Evolutionary conservation across 352 stramenopile species (phyloP).

Genomic region (Pythium aphanidermatum): DNA sequence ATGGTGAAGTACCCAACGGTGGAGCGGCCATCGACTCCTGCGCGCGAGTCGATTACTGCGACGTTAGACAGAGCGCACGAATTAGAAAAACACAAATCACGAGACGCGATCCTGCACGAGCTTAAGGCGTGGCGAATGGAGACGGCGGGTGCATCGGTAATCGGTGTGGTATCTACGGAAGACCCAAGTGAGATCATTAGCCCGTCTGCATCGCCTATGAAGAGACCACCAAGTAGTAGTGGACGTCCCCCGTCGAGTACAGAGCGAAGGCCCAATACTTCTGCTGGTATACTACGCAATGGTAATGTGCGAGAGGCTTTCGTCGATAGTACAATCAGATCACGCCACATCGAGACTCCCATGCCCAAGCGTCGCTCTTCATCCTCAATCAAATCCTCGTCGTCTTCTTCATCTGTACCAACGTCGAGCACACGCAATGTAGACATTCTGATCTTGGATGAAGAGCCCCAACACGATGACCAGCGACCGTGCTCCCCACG

Average conservation of each 20-base stretch:
- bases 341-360: neutral
- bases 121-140: conserved; percentile 66
- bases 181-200: conserved; percentile 14
- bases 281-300: conserved; percentile 37
- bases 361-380: conserved; percentile 3
- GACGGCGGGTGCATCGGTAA: conserved; percentile 27
- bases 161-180: conserved; percentile 28
- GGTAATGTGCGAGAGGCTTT: conserved; percentile 49
- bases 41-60: conserved; percentile 69
- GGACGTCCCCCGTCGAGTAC: conserved; percentile 10
- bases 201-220: conserved; percentile 14
- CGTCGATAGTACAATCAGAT: conserved; percentile 20
- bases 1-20: conserved; percentile 6
- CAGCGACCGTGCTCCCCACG: conserved; percentile 36
- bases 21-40: conserved; percentile 49
- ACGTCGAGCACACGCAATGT: conserved; percentile 23
- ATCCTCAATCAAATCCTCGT: conserved; percentile 5
- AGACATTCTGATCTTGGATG: conserved; percentile 58
- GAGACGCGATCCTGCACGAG: conserved; percentile 58
- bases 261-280: conserved; percentile 44
- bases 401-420: neutral
- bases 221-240: conserved; percentile 9
- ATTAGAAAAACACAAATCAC: conserved; percentile 59
- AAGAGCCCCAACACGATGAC: conserved; percentile 25
- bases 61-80: conserved; percentile 67